A percentile compares a stretch with the other conserved stretches of the same genome.
Conservation (phyloP, 2,329 filamentous ascomycete species). For the Penicillium sclerotiorum region DNA sequence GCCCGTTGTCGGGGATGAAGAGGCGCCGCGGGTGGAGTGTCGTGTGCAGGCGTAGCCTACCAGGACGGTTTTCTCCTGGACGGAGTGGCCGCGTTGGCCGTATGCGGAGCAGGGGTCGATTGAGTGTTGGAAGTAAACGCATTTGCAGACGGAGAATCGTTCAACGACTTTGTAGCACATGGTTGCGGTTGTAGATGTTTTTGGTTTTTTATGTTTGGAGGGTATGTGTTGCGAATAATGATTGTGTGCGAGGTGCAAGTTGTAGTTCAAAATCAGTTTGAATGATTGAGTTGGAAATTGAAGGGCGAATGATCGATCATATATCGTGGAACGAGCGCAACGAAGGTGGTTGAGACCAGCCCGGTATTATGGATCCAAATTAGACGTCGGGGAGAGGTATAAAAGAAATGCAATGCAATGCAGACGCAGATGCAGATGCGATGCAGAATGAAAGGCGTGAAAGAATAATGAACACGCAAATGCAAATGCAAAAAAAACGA, state of each 20-base stretch:
- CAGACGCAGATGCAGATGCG: neutral
- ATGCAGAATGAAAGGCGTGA: neutral
- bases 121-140: conserved; percentile 84
- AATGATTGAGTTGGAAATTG: neutral
- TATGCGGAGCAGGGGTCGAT: conserved; percentile 80
- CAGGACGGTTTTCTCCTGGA: conserved; percentile 75
- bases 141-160: conserved; percentile 82
- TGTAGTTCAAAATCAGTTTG: too few relatives aligned
- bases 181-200: conserved; percentile 27
- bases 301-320: neutral
- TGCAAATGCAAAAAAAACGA: neutral
- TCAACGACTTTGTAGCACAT: conserved; percentile 92
- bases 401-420: neutral
- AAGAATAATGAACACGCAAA: neutral
- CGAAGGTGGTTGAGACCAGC: neutral
- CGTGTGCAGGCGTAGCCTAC: conserved; percentile 77
- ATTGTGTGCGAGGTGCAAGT: too few relatives aligned
- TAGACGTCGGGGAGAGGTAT: neutral
- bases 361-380: neutral
- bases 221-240: too few relatives aligned
- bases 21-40: conserved; percentile 45
- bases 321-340: neutral
- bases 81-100: conserved; percentile 69
- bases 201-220: neutral
- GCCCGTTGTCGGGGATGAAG: conserved; percentile 11